Evolutionary conservation across 257 asterid genomes (phyloP), one percentile per base, ranked within the genome.

Genomic region (Capsicum pubescens): DNA sequence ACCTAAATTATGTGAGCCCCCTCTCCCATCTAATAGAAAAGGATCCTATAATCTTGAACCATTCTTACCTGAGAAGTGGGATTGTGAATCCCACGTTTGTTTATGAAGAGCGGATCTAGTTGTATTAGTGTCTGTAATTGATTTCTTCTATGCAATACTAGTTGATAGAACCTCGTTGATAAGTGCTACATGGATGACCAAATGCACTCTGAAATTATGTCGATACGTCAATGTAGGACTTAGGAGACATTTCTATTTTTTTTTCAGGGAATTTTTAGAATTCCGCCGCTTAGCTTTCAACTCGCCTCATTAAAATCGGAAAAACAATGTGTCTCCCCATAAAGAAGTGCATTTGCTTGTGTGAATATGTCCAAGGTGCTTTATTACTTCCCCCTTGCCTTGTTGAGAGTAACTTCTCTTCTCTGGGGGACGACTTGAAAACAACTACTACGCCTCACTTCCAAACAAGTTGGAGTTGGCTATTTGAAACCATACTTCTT

Each of bases 351-450:
- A 72, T 46, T 46, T 72, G 17, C n/a, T n/a, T 72, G 58, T 12
- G 39, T 50, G 32, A 46, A n/a, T n/a, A 44, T 71, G 57, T 50
- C 9, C 11, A n/a, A 19, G 42, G 17, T 72, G 44, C 59, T 72
- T 48, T 72, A 72, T n/a, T 46, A 21, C 60, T 74, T 66, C 50
- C 13, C 44, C 59, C 59, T n/a, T 11, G 80, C 5, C 42, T 72
- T 72, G 72, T 46, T 71, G 58, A 71, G 58, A 71, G 80, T 58
- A 46, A 19, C 13, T 76, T 76, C 81, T 76, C 10, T 9, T 35
- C 60, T 76, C 13, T 26, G 48, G 63, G 52, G 26, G 15, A 26
- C 81, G 26, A 7, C 60, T 74, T 68, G 14, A 68, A 26, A 39
- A 17, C 74, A 69, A 67, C 17, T 13, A 68, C 46, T 68, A 68